Percentiles rank a stretch among this genome's conserved stretches.
These are phyloP conservation scores for Lyophyllum shimeji DNA, from an alignment of 768 basidiomycete genomes.

Conservation along the genomic window DNA sequence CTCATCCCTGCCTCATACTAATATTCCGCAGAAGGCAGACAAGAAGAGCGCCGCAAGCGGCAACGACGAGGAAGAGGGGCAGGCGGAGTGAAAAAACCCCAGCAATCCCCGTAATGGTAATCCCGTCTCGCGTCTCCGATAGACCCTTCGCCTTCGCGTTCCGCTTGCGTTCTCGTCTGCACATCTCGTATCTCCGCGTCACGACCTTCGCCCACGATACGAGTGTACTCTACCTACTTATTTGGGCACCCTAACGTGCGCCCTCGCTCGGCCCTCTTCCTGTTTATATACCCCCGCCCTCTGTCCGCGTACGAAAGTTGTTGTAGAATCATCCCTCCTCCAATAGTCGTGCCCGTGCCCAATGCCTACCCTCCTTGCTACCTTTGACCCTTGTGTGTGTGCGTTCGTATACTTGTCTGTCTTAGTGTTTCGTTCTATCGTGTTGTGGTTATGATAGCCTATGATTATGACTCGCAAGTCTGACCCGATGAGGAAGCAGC, in stretches of 20 bases:
- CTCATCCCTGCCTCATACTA: neutral
- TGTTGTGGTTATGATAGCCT: neutral
- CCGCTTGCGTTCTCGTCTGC: neutral
- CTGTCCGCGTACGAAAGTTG: neutral
- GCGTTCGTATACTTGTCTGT: too few species aligned
- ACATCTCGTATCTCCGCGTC: neutral
- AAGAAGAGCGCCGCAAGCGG: conserved; percentile 30
- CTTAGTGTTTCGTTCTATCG: too few species aligned
- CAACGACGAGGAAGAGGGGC: conserved; percentile 34
- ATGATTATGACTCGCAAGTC: neutral
- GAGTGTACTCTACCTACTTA: conserved; percentile 6
- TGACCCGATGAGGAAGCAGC: too few species aligned
- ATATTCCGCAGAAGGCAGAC: conserved; percentile 8
- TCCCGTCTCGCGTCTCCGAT: too few species aligned
- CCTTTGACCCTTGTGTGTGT: too few species aligned
- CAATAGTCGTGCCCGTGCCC: neutral
- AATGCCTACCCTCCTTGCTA: neutral
- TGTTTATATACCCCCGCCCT: neutral
- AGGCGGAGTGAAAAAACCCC: conserved; percentile 17
- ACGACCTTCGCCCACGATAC: too few species aligned
- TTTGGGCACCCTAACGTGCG: neutral
- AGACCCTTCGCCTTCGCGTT: too few species aligned
- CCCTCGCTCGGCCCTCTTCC: neutral
- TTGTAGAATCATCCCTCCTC: neutral
- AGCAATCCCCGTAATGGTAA: too few species aligned